Conservation (phyloP, 495 filamentous ascomycete species). For the Penicillium bovifimosum region DNA sequence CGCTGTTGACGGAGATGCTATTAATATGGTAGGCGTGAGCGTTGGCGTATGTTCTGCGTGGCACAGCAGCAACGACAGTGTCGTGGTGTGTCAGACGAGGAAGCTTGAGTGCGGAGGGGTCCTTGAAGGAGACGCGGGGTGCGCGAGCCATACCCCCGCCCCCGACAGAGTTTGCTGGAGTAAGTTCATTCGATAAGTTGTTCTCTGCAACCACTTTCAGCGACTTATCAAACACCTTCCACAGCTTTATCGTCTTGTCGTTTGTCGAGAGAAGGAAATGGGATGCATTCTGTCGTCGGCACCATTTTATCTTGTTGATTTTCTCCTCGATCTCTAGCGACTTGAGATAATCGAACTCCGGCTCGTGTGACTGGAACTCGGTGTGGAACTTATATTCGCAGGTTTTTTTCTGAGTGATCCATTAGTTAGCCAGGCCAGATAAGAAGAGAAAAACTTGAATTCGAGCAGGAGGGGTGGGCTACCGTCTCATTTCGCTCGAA, state of each 20-base stretch:
- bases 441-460: slow-evolving; percentile 12
- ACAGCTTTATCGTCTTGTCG: slow-evolving; percentile 99
- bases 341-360: slow-evolving; percentile 98
- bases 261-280: slow-evolving; percentile 98
- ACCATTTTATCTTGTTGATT: slow-evolving; percentile 99
- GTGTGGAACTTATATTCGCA: slow-evolving; percentile 99
- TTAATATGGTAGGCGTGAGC: slow-evolving; percentile 99
- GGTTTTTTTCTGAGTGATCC: slow-evolving; percentile 79
- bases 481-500: slow-evolving; percentile 98
- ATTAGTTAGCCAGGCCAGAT: slow-evolving; percentile 2
- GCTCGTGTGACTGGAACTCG: slow-evolving; percentile 98
- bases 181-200: slow-evolving; percentile 92
- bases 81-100: slow-evolving; percentile 96
- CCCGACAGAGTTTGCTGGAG: slow-evolving; percentile 65
- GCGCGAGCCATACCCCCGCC: slow-evolving; percentile 71
- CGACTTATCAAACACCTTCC: slow-evolving; percentile 99
- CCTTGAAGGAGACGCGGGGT: slow-evolving; percentile 69
- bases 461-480: slow-evolving; percentile 4
- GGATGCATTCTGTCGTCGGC: slow-evolving; percentile 92
- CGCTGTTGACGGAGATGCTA: slow-evolving; percentile 98
- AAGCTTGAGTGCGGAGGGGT: slow-evolving; percentile 77
- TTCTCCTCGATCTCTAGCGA: slow-evolving; percentile 99
- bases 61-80: slow-evolving; percentile 95
- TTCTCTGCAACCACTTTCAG: slow-evolving; percentile 98
- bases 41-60: slow-evolving; percentile 92